Evolutionary conservation across 169 alveolate genomes (phyloP).

Genomic region (Plasmodium malariae): DNA sequence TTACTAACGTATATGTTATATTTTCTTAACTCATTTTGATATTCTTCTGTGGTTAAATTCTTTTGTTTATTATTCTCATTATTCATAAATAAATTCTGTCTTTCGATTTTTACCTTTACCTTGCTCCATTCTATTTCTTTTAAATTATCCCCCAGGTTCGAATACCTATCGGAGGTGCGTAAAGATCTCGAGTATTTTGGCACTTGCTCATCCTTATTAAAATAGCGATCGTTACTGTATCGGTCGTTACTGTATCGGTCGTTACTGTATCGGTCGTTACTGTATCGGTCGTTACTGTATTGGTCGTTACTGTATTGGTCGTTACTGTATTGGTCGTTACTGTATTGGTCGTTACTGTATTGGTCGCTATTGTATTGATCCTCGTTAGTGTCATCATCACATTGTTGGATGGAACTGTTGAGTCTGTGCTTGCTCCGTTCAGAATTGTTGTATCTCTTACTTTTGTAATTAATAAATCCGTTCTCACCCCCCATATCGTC

Average conservation of each 20-base stretch:
- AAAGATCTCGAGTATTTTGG: constrained; percentile 24
- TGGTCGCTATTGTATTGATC: not conserved
- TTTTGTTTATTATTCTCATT: constrained; percentile 78
- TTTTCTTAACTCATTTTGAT: constrained; percentile 78
- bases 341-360: not conserved
- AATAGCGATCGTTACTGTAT: too few relatives aligned
- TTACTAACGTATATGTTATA: constrained; percentile 81
- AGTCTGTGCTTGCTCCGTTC: constrained; percentile 5
- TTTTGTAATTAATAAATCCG: constrained; percentile 33
- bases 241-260: too few relatives aligned
- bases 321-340: too few relatives aligned
- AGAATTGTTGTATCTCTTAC: not conserved
- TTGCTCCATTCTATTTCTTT: constrained; percentile 81
- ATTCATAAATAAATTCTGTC: constrained; percentile 78
- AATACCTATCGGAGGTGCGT: constrained; percentile 34
- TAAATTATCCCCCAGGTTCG: constrained; percentile 58
- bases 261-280: too few relatives aligned
- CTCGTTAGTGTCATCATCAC: not conserved
- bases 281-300: too few relatives aligned
- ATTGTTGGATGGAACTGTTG: not conserved
- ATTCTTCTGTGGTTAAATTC: constrained; percentile 81
- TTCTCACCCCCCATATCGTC: constrained; percentile 20
- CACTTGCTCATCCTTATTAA: not conserved
- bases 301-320: too few relatives aligned
- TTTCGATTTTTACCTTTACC: constrained; percentile 80